These are phyloP conservation scores for Crucihimalaya himalaica DNA, from an alignment of 345 rosid species.

Conservation along the genomic window DNA sequence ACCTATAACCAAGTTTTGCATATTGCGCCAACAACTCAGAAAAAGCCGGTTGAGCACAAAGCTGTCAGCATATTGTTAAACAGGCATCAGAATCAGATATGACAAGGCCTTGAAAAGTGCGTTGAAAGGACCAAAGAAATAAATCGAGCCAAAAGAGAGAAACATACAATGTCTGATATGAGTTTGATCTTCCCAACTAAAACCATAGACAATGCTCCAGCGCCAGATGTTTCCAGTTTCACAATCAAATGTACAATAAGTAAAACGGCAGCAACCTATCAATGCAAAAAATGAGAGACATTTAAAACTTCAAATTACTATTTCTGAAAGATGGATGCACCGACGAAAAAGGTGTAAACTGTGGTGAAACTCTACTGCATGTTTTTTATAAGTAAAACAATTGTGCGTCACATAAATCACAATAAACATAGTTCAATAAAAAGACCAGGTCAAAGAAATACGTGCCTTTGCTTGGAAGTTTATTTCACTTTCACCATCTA, in stretches of 20 bases:
- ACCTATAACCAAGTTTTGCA: conserved; percentile 77
- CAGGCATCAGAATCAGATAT: conserved; percentile 24
- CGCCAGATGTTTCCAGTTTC: conserved; percentile 57
- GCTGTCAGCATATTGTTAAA: conserved; percentile 52
- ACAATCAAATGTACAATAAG: conserved; percentile 67
- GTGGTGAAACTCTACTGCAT: conserved; percentile 1
- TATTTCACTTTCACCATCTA: conserved; percentile 54
- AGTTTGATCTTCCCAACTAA: conserved; percentile 58
- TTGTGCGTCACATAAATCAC: neutral
- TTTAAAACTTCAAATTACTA: neutral
- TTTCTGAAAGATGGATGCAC: conserved; percentile 23
- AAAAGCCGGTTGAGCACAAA: conserved; percentile 73
- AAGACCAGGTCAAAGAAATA: conserved; percentile 1
- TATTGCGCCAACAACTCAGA: conserved; percentile 71
- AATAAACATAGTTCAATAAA: neutral
- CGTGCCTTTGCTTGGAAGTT: conserved; percentile 48
- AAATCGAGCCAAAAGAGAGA: conserved; percentile 17
- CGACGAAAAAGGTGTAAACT: conserved; percentile 6
- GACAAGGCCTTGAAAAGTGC: conserved; percentile 9
- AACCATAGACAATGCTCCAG: conserved; percentile 68
- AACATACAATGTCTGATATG: conserved; percentile 54
- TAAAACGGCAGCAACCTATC: conserved; percentile 74
- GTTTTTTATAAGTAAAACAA: conserved; percentile 20
- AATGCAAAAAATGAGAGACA: conserved; percentile 21
- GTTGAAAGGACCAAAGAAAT: conserved; percentile 14